Evolutionary conservation across 2,329 filamentous ascomycete species (phyloP), one percentile per base, ranked within the genome.

Genomic region (Ascochyta viciae-villosae): DNA sequence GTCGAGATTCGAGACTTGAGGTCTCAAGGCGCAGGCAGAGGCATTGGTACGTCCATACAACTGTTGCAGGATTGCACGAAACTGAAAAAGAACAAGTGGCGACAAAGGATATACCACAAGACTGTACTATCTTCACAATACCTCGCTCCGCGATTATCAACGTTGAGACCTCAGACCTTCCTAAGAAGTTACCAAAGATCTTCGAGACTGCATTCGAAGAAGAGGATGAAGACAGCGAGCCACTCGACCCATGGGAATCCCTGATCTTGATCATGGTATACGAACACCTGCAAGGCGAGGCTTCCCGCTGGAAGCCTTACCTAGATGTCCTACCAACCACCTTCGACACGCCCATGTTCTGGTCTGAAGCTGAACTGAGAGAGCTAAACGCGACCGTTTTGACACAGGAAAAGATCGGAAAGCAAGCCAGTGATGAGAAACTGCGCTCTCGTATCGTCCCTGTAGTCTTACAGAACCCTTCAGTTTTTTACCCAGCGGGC

Each of bases 261-360:
- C 54, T 68, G 0, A 68, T 68, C 2, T 40, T 66, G 6, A 53
- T 68, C 23, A 59, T 68, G 56, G 10, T 68, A 7, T 64, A 65
- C n/a, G 65, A 68, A 23, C 44, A 61, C 23, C 23, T 68, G 6
- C 64, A 64, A 22, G 65, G 64, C 27, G 57, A 62, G 10, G 49
- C 46, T 15, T 68, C 65, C 0, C 52, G 39, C 16, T 68, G 65
- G 65, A 68, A 68, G 38, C 62, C 65, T 4, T 68, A 68, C 31
- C 31, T 68, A 4, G 62, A 66, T 23, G 50, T 68, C 1, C 39
- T 68, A 4, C 65, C 65, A 6, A 53, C 49, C 3, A 54, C 29
- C 8, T 68, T 68, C 16, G 59, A 66, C n/a, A 68, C 65, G 10
- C 65, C 65, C 1, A 61, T 68, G 23, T 66, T 66, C 42, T 68